Percentiles rank a stretch among this genome's conserved stretches.
These are phyloP conservation scores for Umbilicus rupestris DNA, from an alignment of 164 flowering plant genomes.

Conservation along the genomic window DNA sequence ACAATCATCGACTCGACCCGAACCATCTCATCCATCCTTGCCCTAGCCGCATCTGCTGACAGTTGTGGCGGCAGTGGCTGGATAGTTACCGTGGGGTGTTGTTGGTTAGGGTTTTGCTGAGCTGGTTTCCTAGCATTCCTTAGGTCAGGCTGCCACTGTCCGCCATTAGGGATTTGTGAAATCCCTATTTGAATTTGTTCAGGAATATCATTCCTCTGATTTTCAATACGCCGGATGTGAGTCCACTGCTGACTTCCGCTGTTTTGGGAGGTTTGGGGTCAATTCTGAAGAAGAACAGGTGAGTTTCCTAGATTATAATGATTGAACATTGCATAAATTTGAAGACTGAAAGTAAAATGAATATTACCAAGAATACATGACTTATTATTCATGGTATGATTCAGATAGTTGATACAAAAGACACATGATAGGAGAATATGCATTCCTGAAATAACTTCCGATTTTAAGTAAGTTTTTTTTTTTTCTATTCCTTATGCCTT, in stretches of 20 bases:
- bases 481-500: too few species aligned
- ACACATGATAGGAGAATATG: too few species aligned
- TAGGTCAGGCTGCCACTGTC: conserved; percentile 92
- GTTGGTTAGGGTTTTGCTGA: conserved; percentile 91
- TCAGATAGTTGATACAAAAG: too few species aligned
- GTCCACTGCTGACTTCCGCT: conserved; percentile 78
- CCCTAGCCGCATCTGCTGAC: conserved; percentile 41
- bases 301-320: too few species aligned
- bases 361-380: too few species aligned
- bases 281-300: conserved; percentile 23
- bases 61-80: conserved; percentile 87
- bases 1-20: conserved; percentile 39
- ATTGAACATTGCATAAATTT: too few species aligned
- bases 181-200: conserved; percentile 80
- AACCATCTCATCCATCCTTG: conserved; percentile 36
- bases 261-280: conserved; percentile 61
- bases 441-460: too few species aligned
- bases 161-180: conserved; percentile 84
- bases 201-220: conserved; percentile 78
- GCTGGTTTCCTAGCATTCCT: conserved; percentile 95
- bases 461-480: too few species aligned
- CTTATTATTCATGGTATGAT: too few species aligned
- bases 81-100: conserved; percentile 79
- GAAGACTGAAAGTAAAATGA: too few species aligned
- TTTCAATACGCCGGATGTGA: conserved; percentile 68